Percentiles rank a stretch among this genome's conserved stretches.
Conservation (phyloP, 192 early-diverging fungal genomes). For the Coemansia sp. region DNA sequence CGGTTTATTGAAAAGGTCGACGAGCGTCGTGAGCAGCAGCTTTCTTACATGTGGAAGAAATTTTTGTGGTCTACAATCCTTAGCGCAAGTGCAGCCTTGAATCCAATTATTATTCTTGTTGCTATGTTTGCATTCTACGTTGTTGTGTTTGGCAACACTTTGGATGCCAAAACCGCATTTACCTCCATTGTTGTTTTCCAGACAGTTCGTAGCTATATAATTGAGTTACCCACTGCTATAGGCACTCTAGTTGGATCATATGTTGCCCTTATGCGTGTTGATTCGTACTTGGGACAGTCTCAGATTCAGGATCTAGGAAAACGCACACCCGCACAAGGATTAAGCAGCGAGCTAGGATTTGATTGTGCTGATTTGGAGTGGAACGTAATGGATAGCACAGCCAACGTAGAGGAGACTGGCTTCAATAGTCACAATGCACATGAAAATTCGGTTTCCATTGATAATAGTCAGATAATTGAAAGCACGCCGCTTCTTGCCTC, state of each 20-base stretch:
- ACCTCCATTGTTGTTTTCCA: conserved; percentile 70
- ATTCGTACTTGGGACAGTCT: conserved; percentile 71
- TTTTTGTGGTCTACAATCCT: conserved; percentile 58
- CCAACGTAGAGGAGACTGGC: not conserved
- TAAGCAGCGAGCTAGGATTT: conserved; percentile 6
- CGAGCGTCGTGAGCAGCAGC: conserved; percentile 58
- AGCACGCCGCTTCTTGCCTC: too few relatives aligned
- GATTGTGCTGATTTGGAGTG: not conserved
- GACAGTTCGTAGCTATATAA: conserved; percentile 63
- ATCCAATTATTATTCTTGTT: conserved; percentile 64
- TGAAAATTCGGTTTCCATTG: not conserved
- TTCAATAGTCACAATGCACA: not conserved
- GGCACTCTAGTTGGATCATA: conserved; percentile 58
- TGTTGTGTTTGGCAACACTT: conserved; percentile 51
- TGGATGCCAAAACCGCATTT: conserved; percentile 53
- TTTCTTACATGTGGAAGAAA: conserved; percentile 55
- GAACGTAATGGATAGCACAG: conserved; percentile 15
- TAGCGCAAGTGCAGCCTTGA: conserved; percentile 54
- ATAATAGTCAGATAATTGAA: too few relatives aligned
- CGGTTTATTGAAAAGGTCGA: too few relatives aligned
- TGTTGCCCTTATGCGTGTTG: conserved; percentile 72
- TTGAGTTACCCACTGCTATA: conserved; percentile 60
- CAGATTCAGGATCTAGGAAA: conserved; percentile 62
- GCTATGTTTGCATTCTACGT: conserved; percentile 62
- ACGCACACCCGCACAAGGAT: conserved; percentile 5